A percentile compares a stretch with the other conserved stretches of the same genome.
These are phyloP conservation scores for Fusarium sp. DNA, from an alignment of 2,329 filamentous ascomycete species.

Conservation along the genomic window DNA sequence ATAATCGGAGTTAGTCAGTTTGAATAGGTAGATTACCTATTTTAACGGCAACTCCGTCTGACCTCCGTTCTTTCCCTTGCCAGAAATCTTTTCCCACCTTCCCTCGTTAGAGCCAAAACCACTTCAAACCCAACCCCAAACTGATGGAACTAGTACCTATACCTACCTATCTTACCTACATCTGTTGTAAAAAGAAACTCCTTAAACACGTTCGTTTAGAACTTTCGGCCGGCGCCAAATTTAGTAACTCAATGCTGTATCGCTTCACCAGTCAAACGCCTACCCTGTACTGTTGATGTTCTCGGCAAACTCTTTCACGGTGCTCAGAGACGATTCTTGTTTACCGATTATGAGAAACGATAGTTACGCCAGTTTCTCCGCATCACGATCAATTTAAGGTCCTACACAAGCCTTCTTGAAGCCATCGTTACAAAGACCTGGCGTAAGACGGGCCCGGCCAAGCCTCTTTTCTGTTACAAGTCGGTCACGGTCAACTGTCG, in stretches of 20 bases:
- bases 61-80: slow-evolving; percentile 24
- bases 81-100: background rate
- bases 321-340: background rate
- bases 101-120: background rate
- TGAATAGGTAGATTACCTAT: slow-evolving; percentile 33
- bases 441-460: slow-evolving; percentile 13
- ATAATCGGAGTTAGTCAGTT: slow-evolving; percentile 36
- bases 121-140: no score
- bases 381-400: slow-evolving; percentile 21
- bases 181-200: no score
- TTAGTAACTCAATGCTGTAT: background rate
- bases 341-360: background rate
- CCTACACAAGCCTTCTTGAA: slow-evolving; percentile 20
- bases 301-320: background rate
- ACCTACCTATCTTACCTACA: no score
- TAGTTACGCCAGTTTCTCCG: background rate
- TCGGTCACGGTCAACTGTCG: slow-evolving; percentile 1
- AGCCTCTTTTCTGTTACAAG: slow-evolving; percentile 8
- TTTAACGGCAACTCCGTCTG: slow-evolving; percentile 37
- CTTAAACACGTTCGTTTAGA: background rate
- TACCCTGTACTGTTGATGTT: slow-evolving; percentile 26
- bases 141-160: no score
- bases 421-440: slow-evolving; percentile 13
- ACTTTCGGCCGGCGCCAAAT: background rate
- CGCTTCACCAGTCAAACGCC: background rate